phyloP scores from a whole-genome alignment of 345 rosid genomes.

The Odontarrhena argentea region DNA sequence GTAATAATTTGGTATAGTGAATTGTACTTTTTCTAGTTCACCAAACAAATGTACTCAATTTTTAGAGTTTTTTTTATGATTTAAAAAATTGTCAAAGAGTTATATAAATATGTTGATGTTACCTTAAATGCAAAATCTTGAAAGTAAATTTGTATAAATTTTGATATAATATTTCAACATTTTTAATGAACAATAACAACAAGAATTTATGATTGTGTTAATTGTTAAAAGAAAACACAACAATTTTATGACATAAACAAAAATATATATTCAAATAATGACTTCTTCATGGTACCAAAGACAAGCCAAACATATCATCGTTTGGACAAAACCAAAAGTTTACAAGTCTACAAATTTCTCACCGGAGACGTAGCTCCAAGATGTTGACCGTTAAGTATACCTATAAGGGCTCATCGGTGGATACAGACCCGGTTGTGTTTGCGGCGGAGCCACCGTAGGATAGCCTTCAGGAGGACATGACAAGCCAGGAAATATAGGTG shows the following conservation, averaged over 20 bases:
- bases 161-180: background rate
- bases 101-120: too few relatives aligned
- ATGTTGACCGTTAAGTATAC: constrained; percentile 25
- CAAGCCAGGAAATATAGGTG: constrained; percentile 29
- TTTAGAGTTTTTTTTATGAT: too few relatives aligned
- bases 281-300: background rate
- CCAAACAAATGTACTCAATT: too few relatives aligned
- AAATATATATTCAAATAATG: background rate
- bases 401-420: constrained; percentile 37
- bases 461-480: constrained; percentile 37
- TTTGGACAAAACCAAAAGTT: background rate
- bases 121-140: background rate
- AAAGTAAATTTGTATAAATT: background rate
- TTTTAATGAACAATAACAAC: background rate
- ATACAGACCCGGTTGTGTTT: constrained; percentile 28
- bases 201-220: too few relatives aligned
- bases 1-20: too few relatives aligned
- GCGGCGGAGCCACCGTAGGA: constrained; percentile 29
- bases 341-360: background rate
- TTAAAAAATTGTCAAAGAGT: too few relatives aligned
- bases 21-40: too few relatives aligned
- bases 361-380: background rate
- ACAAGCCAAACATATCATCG: too few relatives aligned
- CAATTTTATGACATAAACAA: background rate
- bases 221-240: background rate